Percentiles rank a stretch among this genome's conserved stretches.
phyloP scores from a whole-genome alignment of 2,329 filamentous ascomycete genomes.

The Nemania diffusa region DNA sequence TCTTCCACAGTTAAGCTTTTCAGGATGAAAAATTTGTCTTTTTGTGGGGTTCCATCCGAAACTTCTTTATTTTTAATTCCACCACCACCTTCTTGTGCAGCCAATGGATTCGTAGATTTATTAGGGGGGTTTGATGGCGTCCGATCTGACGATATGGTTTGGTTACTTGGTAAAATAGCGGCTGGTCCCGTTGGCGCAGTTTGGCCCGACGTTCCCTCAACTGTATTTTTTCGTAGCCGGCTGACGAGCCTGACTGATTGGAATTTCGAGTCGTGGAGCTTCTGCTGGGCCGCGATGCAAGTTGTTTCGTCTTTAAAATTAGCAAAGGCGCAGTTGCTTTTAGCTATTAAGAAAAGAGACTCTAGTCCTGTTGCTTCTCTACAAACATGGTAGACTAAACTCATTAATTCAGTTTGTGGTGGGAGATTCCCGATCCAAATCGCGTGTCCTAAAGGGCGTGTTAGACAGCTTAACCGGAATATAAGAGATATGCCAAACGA shows the following conservation, averaged over 20 bases:
- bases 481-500: slow-evolving; percentile 45
- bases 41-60: slow-evolving; percentile 49
- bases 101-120: slow-evolving; percentile 30
- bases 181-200: slow-evolving; percentile 67
- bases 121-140: slow-evolving; percentile 29
- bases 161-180: slow-evolving; percentile 50
- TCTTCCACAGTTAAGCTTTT: slow-evolving; percentile 94
- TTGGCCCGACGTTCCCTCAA: slow-evolving; percentile 55
- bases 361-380: slow-evolving; percentile 81
- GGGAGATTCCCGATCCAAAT: slow-evolving; percentile 97
- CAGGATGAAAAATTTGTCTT: slow-evolving; percentile 88
- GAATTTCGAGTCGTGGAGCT: slow-evolving; percentile 91
- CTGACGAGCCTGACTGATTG: slow-evolving; percentile 87
- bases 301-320: slow-evolving; percentile 87
- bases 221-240: slow-evolving; percentile 71
- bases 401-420: slow-evolving; percentile 81
- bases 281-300: slow-evolving; percentile 79
- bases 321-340: slow-evolving; percentile 97
- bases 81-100: slow-evolving; percentile 33
- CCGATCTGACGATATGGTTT: slow-evolving; percentile 36
- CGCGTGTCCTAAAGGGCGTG: slow-evolving; percentile 71
- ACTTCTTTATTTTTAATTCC: slow-evolving; percentile 33
- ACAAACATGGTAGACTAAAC: slow-evolving; percentile 90
- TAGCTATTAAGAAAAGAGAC: slow-evolving; percentile 92
- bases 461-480: slow-evolving; percentile 14